These are phyloP conservation scores for Penicillium sp. DNA, from an alignment of 2,329 filamentous ascomycete species.

Conservation along the genomic window DNA sequence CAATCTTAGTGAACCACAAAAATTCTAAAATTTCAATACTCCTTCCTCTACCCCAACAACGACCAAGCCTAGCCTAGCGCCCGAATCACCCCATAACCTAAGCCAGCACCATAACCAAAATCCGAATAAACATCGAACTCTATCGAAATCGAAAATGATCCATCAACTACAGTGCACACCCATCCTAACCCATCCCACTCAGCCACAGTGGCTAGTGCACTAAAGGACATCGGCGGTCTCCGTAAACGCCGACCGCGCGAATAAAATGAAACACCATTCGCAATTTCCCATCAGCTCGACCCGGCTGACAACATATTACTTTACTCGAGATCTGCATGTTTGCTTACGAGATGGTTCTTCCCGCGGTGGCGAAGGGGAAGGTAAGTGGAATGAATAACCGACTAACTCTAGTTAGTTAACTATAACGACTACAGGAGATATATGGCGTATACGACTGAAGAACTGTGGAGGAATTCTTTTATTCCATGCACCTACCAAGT, in stretches of 20 bases:
- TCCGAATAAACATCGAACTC: not conserved
- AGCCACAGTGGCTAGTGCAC: not conserved
- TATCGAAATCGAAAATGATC: not conserved
- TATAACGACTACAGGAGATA: too few species aligned
- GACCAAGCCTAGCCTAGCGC: not conserved
- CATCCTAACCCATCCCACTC: not conserved
- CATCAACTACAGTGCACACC: not conserved
- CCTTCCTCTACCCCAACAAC: not conserved
- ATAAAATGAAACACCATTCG: conserved; percentile 2
- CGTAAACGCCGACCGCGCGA: conserved; percentile 6
- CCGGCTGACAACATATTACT: not conserved
- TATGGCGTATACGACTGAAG: too few species aligned
- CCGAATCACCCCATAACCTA: conserved; percentile 4
- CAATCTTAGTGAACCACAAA: too few species aligned
- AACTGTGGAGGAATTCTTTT: too few species aligned
- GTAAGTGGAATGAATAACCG: not conserved
- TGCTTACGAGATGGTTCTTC: not conserved
- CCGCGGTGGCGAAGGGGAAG: not conserved
- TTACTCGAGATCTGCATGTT: conserved; percentile 10
- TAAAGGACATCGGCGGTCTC: conserved; percentile 19
- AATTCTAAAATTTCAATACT: too few species aligned
- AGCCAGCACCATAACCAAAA: not conserved
- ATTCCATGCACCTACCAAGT: too few species aligned
- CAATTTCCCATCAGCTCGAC: conserved; percentile 16
- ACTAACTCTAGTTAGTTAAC: too few species aligned